Percentiles rank a stretch among this genome's conserved stretches.
These are phyloP conservation scores for Bryoerythrophyllum caledonicum DNA, from an alignment of 225 moss, liverwort and hornwort species.

Conservation along the genomic window DNA sequence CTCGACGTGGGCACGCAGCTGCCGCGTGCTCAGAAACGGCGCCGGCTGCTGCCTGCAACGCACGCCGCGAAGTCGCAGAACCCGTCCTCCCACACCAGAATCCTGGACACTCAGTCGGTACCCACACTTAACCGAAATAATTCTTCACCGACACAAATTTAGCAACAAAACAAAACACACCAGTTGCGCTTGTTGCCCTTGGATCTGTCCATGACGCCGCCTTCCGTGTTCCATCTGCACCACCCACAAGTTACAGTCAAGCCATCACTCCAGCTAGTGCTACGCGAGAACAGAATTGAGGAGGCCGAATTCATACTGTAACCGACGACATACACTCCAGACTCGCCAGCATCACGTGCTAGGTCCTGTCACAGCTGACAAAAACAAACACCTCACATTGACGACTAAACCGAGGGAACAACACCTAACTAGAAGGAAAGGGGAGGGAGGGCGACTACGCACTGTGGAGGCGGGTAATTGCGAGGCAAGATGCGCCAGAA, in stretches of 20 bases:
- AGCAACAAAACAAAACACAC: constrained; percentile 23
- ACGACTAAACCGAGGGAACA: no score
- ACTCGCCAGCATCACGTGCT: background rate
- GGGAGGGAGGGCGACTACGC: constrained; percentile 12
- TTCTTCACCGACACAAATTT: no score
- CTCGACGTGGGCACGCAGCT: constrained; percentile 16
- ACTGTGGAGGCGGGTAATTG: constrained; percentile 81
- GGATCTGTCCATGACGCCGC: constrained; percentile 69
- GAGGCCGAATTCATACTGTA: background rate
- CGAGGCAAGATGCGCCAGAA: constrained; percentile 86
- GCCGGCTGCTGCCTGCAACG: constrained; percentile 8
- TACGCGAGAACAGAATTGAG: background rate
- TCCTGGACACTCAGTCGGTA: constrained; percentile 36
- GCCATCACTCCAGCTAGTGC: background rate
- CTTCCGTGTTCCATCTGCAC: constrained; percentile 68
- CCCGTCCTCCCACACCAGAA: constrained; percentile 82
- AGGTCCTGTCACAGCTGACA: background rate
- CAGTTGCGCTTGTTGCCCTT: constrained; percentile 85
- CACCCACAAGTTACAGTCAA: background rate
- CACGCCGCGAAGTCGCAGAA: constrained; percentile 74
- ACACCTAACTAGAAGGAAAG: no score
- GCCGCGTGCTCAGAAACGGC: constrained; percentile 29
- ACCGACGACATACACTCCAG: background rate
- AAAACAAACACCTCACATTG: background rate
- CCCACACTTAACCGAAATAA: background rate